Conservation (phyloP, 352 stramenopile species). For the Thalassiosira livingstoniorum region DNA sequence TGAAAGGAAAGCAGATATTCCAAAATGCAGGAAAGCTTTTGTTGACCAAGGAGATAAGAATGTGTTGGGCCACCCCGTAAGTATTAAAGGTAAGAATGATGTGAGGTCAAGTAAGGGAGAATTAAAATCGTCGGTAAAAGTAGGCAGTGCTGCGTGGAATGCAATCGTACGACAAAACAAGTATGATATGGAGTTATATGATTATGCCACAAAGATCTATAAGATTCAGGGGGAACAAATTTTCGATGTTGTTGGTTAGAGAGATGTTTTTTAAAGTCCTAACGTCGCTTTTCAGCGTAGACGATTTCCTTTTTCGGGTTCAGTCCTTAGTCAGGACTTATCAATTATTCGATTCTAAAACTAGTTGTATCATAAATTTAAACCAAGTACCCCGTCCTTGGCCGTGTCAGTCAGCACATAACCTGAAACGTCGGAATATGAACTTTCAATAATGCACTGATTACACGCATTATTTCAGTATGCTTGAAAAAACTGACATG, state of each 20-base stretch:
- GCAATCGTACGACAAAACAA: conserved; percentile 50
- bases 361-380: too few species aligned
- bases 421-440: too few species aligned
- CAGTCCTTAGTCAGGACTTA: too few species aligned
- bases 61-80: conserved; percentile 38
- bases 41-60: conserved; percentile 41
- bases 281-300: too few species aligned
- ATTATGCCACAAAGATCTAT: conserved; percentile 57
- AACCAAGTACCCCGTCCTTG: too few species aligned
- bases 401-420: too few species aligned
- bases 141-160: conserved; percentile 50
- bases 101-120: background rate
- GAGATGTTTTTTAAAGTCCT: background rate
- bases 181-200: conserved; percentile 69
- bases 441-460: too few species aligned
- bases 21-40: conserved; percentile 18
- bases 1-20: conserved; percentile 22
- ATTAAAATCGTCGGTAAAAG: conserved; percentile 21
- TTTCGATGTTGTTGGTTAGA: conserved; percentile 44
- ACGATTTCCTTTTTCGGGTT: background rate
- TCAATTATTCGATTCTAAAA: too few species aligned
- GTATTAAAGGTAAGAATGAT: conserved; percentile 24
- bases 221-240: conserved; percentile 50
- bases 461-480: too few species aligned
- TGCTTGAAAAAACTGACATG: too few species aligned